These are phyloP conservation scores for Fusarium transvaalense DNA, from an alignment of 2,329 filamentous ascomycete species.

Conservation along the genomic window DNA sequence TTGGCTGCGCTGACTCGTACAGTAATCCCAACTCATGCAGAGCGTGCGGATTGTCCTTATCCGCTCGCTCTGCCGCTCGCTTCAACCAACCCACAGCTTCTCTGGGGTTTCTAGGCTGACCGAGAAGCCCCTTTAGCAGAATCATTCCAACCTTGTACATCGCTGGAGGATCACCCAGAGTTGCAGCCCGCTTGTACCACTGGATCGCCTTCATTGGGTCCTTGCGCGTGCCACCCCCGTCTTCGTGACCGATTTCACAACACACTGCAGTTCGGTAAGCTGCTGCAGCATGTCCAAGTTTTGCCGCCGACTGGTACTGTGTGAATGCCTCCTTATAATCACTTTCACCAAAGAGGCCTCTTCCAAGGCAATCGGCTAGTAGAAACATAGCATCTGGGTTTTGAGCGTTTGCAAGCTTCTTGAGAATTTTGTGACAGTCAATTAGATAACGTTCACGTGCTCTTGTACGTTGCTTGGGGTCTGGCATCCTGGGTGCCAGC, in stretches of 20 bases:
- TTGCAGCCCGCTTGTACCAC: conserved; percentile 96
- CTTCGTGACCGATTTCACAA: conserved; percentile 95
- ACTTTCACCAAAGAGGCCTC: conserved; percentile 81
- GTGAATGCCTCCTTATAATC: conserved; percentile 94
- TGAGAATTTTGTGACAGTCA: conserved; percentile 91
- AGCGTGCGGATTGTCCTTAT: conserved; percentile 92
- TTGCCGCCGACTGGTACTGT: conserved; percentile 93
- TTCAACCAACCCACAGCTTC: conserved; percentile 95
- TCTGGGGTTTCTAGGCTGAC: conserved; percentile 82
- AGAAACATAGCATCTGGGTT: conserved; percentile 94
- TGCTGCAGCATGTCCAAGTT: conserved; percentile 84
- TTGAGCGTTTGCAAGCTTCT: conserved; percentile 81
- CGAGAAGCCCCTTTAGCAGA: conserved; percentile 90
- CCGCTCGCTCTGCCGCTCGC: conserved; percentile 88
- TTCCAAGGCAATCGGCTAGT: conserved; percentile 88
- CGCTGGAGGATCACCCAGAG: conserved; percentile 88
- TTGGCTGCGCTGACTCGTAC: conserved; percentile 72
- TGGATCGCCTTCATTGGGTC: conserved; percentile 96
- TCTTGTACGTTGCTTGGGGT: conserved; percentile 79
- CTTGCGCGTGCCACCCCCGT: conserved; percentile 90
- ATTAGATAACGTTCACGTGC: conserved; percentile 84
- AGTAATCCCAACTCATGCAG: conserved; percentile 85
- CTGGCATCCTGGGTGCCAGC: conserved; percentile 73
- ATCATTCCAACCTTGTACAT: conserved; percentile 99
- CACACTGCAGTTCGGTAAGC: conserved; percentile 97